These are phyloP conservation scores for Mycena leptocephala DNA, from an alignment of 768 basidiomycete species.

Conservation along the genomic window DNA sequence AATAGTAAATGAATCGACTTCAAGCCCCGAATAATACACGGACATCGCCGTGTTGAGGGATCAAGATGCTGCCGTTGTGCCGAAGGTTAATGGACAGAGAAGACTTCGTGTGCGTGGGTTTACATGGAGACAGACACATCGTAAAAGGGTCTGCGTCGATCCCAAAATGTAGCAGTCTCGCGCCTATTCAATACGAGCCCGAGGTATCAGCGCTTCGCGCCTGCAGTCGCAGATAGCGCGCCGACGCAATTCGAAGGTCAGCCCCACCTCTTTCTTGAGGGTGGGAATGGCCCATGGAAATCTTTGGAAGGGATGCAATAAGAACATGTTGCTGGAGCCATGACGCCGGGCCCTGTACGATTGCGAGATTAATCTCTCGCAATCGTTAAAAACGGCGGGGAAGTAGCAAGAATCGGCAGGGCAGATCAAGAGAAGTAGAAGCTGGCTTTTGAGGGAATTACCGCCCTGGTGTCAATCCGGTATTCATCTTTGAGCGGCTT, in stretches of 20 bases:
- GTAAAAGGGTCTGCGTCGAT: neutral
- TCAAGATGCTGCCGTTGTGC: neutral
- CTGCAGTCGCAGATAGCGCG: slow-evolving; percentile 3
- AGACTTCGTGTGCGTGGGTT: neutral
- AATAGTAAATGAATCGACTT: neutral
- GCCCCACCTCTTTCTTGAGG: too few relatives aligned
- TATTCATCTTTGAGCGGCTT: neutral
- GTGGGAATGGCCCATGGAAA: too few relatives aligned
- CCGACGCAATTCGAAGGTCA: neutral
- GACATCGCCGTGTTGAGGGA: neutral
- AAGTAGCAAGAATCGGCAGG: neutral
- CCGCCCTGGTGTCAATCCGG: neutral
- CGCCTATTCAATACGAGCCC: neutral
- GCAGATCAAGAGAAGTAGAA: slow-evolving; percentile 22
- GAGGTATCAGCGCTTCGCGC: neutral
- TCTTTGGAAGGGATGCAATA: too few relatives aligned
- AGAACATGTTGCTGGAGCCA: too few relatives aligned
- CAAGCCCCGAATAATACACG: neutral
- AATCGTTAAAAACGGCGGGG: neutral
- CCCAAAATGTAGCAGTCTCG: neutral
- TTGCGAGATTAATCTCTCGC: neutral
- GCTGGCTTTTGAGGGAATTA: neutral
- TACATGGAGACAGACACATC: neutral
- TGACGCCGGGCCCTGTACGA: neutral
- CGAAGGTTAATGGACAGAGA: neutral